Percentiles rank a stretch among this genome's conserved stretches.
Evolutionary conservation across 140 eudicot genomes (phyloP).

Genomic region (Anethum foeniculum): DNA sequence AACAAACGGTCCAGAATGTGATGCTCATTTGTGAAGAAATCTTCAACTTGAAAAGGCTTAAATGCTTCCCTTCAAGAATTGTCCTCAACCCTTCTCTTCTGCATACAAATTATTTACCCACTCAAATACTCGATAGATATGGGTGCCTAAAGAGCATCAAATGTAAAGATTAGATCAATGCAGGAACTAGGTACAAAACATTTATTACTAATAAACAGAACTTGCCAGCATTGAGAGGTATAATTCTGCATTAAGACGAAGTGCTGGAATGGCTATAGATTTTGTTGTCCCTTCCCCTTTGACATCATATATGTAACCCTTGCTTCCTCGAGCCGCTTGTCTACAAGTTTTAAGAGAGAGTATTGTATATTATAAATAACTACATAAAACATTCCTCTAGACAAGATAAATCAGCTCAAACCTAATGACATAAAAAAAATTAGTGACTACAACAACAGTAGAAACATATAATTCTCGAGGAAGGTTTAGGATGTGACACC

Average conservation of each 20-base stretch:
- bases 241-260: too few species aligned
- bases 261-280: too few species aligned
- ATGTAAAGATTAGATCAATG: neutral
- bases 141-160: too few species aligned
- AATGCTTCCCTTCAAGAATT: conserved; percentile 67
- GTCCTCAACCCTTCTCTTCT: conserved; percentile 35
- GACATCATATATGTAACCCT: too few species aligned
- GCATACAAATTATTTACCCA: conserved; percentile 5
- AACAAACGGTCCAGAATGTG: conserved; percentile 86
- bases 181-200: neutral
- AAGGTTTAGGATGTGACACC: neutral
- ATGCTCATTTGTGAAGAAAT: conserved; percentile 55
- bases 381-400: too few species aligned
- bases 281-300: too few species aligned
- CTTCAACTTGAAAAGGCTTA: conserved; percentile 61
- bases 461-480: neutral
- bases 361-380: neutral
- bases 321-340: conserved; percentile 12
- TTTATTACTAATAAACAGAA: neutral
- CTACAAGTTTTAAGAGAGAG: conserved; percentile 30
- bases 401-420: neutral
- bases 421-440: neutral
- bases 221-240: too few species aligned
- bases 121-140: neutral
- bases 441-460: neutral